Evolutionary conservation across 148 eudicot species (phyloP).

Genomic region (Dianthus caryophyllus): DNA sequence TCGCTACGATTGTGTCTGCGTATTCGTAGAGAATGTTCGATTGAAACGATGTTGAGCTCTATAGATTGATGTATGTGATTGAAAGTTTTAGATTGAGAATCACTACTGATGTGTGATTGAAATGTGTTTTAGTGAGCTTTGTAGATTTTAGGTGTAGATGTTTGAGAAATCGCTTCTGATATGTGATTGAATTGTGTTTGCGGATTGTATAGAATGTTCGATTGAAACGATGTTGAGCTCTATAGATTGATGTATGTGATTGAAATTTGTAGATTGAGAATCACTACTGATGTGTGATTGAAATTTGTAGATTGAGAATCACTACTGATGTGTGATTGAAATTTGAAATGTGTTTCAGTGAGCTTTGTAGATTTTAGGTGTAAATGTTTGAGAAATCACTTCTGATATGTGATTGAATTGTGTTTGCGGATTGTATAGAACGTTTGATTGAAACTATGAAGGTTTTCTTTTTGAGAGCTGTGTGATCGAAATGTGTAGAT

Average conservation of each 20-base stretch:
- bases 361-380: background rate
- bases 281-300: background rate
- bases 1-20: too few species aligned
- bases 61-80: background rate
- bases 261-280: background rate
- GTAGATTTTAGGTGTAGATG: background rate
- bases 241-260: background rate
- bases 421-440: too few species aligned
- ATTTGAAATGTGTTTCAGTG: background rate
- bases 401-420: too few species aligned
- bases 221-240: too few species aligned
- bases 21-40: too few species aligned
- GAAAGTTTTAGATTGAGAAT: background rate
- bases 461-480: too few species aligned
- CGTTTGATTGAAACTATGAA: too few species aligned
- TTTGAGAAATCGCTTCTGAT: too few species aligned
- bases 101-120: background rate
- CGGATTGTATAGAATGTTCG: too few species aligned
- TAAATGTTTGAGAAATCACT: too few species aligned
- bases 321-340: background rate
- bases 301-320: background rate
- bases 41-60: too few species aligned
- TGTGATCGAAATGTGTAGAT: background rate
- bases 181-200: too few species aligned
- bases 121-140: background rate